Base-by-base conservation (phyloP, 78 protist species). In the Polysphondylium violaceum region DNA sequence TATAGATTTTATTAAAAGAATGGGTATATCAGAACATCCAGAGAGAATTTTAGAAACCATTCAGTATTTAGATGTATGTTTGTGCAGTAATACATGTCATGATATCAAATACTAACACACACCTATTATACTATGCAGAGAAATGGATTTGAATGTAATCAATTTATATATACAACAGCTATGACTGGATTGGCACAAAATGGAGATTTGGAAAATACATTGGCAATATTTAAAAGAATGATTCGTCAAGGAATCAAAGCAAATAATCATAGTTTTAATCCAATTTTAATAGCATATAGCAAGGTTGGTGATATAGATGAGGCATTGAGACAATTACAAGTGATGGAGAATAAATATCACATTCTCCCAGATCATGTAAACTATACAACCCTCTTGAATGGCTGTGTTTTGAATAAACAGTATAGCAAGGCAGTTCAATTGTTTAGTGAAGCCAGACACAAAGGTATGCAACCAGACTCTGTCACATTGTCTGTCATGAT, bases 391-490 rank as follows among this genome's bases (percentile, higher is more conserved):
- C 2, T 83, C 27, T 31, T 83, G 0, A 29, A 83, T 59, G 91
- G 91, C n/a, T 43, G 19, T 3, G 51, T 69, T 7, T 58, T 12
- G 19, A 83, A 83, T 29, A 35, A 47, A 9, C 16, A 56, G 33
- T 21, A 58, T 8, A 43, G 40, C 3, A 68, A 31, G 7, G 91
- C 79, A 25, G 40, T 69, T 25, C 68, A 67, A 33, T 16, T 83
- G 12, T 83, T 69, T 40, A 69, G 81, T 19, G 91, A 83, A n/a
- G 91, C 91, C 7, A 69, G 64, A 44, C 4, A 3, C 8, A 83
- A 83, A 43, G 91, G 91, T 56, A 83, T 83, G 91, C 51, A 83
- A 38, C 91, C 91, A 29, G 91, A 83, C 31, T 47, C 75, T 1
- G 79, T 83, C 0, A 83, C 91, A 21, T 69, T 83, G 23, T 31